Evolutionary conservation across 805 yeast genomes (phyloP).

Genomic region (Candida nanaspora): DNA sequence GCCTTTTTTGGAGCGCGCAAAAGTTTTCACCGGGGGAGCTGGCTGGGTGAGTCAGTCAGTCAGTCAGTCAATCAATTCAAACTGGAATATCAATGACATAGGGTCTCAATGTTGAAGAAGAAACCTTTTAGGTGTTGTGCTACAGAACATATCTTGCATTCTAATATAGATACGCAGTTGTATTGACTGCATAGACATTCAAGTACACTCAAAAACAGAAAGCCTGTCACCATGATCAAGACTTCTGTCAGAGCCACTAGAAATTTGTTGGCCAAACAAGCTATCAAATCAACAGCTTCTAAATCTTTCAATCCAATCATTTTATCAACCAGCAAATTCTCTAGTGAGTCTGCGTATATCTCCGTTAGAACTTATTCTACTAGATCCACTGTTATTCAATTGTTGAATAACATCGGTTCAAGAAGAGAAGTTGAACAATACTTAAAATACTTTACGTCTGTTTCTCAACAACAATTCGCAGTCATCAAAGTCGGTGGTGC

Average conservation of each 20-base stretch:
- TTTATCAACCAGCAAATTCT: constrained; percentile 6
- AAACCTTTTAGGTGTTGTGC: no score
- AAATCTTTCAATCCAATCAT: constrained; percentile 11
- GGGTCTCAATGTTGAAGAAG: no score
- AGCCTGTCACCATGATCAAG: no score
- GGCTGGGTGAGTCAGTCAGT: neutral
- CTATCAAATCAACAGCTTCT: constrained; percentile 12
- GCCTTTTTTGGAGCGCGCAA: constrained; percentile 1
- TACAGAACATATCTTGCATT: neutral
- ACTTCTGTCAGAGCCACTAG: constrained; percentile 9
- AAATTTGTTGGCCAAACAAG: constrained; percentile 16
- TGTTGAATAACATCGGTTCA: constrained; percentile 92
- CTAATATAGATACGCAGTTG: no score
- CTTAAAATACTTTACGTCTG: constrained; percentile 92
- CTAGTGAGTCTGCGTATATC: neutral
- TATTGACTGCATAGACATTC: neutral
- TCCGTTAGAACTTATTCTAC: constrained; percentile 45
- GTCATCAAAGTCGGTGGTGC: constrained; percentile 99
- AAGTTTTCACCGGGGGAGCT: neutral
- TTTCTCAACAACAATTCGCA: constrained; percentile 94
- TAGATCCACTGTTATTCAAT: constrained; percentile 91
- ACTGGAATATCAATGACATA: neutral
- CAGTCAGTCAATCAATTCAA: neutral
- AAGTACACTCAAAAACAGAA: no score
- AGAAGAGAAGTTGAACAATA: constrained; percentile 98